Conservation (phyloP, 352 stramenopile genomes). For the Pythium oligandrum region DNA sequence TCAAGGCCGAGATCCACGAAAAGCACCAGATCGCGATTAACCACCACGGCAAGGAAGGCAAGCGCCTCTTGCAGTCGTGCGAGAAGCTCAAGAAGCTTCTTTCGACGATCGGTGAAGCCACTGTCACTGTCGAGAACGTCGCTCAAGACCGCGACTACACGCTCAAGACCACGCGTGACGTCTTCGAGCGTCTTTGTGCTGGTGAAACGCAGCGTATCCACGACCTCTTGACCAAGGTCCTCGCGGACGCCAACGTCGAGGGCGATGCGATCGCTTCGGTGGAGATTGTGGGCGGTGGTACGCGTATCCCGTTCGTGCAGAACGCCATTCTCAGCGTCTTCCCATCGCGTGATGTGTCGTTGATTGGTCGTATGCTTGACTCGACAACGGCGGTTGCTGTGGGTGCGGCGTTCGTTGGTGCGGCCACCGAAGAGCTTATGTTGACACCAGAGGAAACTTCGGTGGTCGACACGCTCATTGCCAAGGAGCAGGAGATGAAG, state of each 20-base stretch:
- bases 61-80: conserved; percentile 84
- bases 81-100: conserved; percentile 89
- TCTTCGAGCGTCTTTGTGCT: conserved; percentile 66
- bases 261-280: conserved; percentile 51
- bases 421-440: conserved; percentile 12
- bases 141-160: conserved; percentile 74
- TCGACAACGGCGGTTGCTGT: conserved; percentile 81
- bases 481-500: conserved; percentile 68
- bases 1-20: conserved; percentile 54
- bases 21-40: conserved; percentile 51
- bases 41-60: conserved; percentile 70
- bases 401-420: conserved; percentile 52
- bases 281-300: conserved; percentile 89
- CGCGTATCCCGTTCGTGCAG: conserved; percentile 85
- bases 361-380: conserved; percentile 87
- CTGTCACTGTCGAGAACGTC: conserved; percentile 82
- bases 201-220: conserved; percentile 45
- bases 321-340: conserved; percentile 66
- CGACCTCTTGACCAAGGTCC: conserved; percentile 39
- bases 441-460: conserved; percentile 21
- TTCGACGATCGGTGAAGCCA: conserved; percentile 78
- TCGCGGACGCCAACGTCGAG: conserved; percentile 40
- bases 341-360: conserved; percentile 23
- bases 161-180: conserved; percentile 64
- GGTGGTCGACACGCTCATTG: conserved; percentile 31